Conservation (phyloP, 768 basidiomycete species). For the Myochromella boudieri region DNA sequence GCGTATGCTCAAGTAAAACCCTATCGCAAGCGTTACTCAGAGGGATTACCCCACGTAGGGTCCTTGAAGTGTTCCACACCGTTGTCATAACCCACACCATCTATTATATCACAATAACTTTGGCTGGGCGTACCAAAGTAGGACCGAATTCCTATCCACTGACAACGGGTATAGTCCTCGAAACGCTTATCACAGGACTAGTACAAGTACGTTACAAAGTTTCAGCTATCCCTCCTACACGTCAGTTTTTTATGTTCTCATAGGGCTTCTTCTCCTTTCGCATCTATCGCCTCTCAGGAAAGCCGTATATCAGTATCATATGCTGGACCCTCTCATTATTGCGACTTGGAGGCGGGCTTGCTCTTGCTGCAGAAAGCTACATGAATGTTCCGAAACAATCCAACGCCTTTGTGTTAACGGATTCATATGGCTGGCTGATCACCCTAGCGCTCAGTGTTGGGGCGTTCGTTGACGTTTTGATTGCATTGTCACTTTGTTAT, state of each 20-base stretch:
- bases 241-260: not conserved
- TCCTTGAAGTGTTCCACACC: constrained; percentile 20
- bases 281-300: constrained; percentile 21
- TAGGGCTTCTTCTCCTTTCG: constrained; percentile 25
- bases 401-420: constrained; percentile 18
- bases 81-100: constrained; percentile 16
- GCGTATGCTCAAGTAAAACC: not conserved
- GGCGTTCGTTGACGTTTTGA: constrained; percentile 22
- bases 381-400: constrained; percentile 22
- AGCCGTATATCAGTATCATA: constrained; percentile 9
- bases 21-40: not conserved
- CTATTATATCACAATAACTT: constrained; percentile 19
- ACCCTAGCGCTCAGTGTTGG: constrained; percentile 20
- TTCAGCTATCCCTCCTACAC: not conserved
- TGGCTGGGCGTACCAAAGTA: constrained; percentile 2
- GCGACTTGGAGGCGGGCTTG: constrained; percentile 19
- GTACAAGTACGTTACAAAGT: constrained; percentile 20
- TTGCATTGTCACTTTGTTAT: constrained; percentile 22
- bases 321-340: constrained; percentile 19
- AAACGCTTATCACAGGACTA: constrained; percentile 19
- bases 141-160: constrained; percentile 21
- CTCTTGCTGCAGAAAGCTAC: constrained; percentile 19
- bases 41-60: not conserved
- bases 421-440: constrained; percentile 25
- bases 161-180: constrained; percentile 16